These are phyloP conservation scores for Dryadomyces quercivorus DNA, from an alignment of 2,329 filamentous ascomycete species.

Conservation along the genomic window DNA sequence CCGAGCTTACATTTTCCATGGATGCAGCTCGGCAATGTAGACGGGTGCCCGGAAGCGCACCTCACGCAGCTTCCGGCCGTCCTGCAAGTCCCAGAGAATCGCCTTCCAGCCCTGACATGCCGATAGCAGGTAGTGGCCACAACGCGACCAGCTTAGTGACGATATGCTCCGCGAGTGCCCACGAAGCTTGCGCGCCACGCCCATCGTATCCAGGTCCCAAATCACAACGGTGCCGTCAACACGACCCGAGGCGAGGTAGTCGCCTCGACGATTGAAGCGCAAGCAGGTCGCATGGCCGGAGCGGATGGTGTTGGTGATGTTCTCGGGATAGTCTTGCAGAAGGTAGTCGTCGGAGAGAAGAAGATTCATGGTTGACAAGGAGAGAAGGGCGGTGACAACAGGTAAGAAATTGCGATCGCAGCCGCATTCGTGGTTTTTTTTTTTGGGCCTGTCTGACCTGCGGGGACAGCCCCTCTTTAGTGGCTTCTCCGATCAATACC, in stretches of 20 bases:
- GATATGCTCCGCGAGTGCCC: constrained; percentile 92
- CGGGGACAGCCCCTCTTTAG: neutral
- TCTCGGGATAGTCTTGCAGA: constrained; percentile 76
- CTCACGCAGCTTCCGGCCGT: constrained; percentile 60
- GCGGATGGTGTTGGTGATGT: constrained; percentile 76
- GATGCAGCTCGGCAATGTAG: constrained; percentile 92
- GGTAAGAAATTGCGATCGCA: neutral
- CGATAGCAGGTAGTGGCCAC: constrained; percentile 82
- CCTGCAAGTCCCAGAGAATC: constrained; percentile 81
- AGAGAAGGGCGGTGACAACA: neutral
- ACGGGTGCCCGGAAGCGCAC: constrained; percentile 87
- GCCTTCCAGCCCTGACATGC: constrained; percentile 95
- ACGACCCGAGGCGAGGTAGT: constrained; percentile 87
- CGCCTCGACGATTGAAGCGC: constrained; percentile 88
- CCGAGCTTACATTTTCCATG: constrained; percentile 60
- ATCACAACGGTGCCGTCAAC: constrained; percentile 91
- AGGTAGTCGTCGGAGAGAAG: constrained; percentile 51
- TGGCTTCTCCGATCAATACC: neutral
- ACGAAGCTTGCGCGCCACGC: constrained; percentile 83
- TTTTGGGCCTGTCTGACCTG: neutral
- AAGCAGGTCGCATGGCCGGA: constrained; percentile 53
- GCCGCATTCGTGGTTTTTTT: neutral
- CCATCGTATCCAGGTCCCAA: constrained; percentile 96
- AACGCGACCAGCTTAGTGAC: constrained; percentile 87
- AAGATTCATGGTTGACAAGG: constrained; percentile 36